Evolutionary conservation across 352 stramenopile species (phyloP).

Genomic region (Saprolegnia parasitica): DNA sequence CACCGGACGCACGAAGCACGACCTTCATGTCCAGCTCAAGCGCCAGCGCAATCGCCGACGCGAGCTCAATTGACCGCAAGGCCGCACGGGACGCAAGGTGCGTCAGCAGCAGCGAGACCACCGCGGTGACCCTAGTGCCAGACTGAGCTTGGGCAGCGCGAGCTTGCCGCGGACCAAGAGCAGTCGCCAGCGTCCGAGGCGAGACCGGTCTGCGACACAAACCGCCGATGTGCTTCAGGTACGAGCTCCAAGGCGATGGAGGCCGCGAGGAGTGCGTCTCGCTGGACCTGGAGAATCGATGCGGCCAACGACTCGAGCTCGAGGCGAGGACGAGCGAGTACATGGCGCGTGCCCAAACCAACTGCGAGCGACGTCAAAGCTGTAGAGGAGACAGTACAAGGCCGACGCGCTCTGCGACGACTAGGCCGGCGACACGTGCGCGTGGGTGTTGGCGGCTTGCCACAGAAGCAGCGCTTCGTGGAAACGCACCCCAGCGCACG

Average conservation of each 20-base stretch:
- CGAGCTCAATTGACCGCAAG: neutral
- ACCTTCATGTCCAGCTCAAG: conserved; percentile 3
- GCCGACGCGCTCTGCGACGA: conserved; percentile 7
- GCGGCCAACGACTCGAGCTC: conserved; percentile 4
- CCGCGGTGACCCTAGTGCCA: conserved; percentile 4
- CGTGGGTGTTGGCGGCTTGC: conserved; percentile 21
- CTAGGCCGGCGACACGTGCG: neutral
- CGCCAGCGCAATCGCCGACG: neutral
- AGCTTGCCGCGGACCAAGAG: conserved; percentile 15
- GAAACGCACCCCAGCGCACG: conserved; percentile 11
- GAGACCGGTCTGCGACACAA: neutral
- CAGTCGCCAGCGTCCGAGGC: neutral
- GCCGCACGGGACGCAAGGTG: neutral
- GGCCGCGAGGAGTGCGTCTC: conserved; percentile 12
- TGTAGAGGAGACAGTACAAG: conserved; percentile 12
- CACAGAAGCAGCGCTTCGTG: conserved; percentile 4
- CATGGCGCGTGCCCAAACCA: conserved; percentile 11
- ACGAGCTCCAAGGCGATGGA: conserved; percentile 5
- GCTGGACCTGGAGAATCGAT: conserved; percentile 1
- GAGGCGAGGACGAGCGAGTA: conserved; percentile 15
- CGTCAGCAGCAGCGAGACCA: conserved; percentile 21
- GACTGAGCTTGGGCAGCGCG: neutral
- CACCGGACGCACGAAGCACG: conserved; percentile 5
- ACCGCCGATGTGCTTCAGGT: neutral
- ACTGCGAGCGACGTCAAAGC: conserved; percentile 16